Evolutionary conservation across 2,329 filamentous ascomycete genomes (phyloP).

Genomic region (Colletotrichum chrysophilum): DNA sequence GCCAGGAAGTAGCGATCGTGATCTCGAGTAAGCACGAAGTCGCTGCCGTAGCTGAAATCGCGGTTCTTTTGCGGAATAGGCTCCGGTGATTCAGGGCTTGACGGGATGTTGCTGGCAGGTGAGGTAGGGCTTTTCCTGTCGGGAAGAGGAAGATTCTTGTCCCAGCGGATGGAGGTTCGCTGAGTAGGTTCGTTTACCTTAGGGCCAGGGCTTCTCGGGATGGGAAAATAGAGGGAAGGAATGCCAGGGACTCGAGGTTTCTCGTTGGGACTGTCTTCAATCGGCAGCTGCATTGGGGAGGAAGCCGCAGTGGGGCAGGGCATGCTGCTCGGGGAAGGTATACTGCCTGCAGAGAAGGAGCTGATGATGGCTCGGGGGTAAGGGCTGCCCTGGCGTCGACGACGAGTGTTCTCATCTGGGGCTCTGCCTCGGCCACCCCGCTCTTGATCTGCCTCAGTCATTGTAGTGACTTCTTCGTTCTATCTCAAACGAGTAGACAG

Average conservation of each 20-base stretch:
- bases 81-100: not conserved
- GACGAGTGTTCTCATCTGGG: not conserved
- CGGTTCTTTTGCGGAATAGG: not conserved
- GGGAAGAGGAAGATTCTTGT: constrained; percentile 2
- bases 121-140: not conserved
- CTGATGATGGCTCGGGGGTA: not conserved
- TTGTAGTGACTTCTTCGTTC: not conserved
- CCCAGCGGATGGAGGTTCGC: constrained; percentile 2
- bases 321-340: not conserved
- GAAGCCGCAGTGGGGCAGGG: not conserved
- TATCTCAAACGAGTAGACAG: not conserved
- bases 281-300: not conserved
- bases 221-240: not conserved
- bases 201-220: not conserved
- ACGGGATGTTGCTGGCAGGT: not conserved
- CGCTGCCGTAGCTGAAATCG: not conserved
- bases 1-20: not conserved
- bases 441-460: not conserved
- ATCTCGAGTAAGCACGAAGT: not conserved
- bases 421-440: not conserved
- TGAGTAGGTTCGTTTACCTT: not conserved
- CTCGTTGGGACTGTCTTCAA: not conserved
- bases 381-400: not conserved
- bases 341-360: not conserved
- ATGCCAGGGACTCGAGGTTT: not conserved